Percentiles rank a stretch among this genome's conserved stretches.
Evolutionary conservation across 2,329 filamentous ascomycete species (phyloP).

Genomic region (Aspergillus awamori): DNA sequence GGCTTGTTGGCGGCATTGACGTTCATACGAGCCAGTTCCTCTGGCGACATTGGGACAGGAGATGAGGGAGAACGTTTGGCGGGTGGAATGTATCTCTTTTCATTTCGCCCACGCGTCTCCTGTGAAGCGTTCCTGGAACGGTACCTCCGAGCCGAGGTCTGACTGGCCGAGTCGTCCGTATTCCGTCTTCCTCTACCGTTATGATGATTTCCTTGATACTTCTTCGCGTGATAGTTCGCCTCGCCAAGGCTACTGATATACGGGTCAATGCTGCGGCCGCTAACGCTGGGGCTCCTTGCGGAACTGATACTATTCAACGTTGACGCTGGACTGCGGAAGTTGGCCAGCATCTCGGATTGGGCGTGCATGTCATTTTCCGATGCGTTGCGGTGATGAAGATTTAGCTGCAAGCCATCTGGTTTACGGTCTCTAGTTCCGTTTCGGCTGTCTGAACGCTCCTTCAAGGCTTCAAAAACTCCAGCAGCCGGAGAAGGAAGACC

Average conservation of each 20-base stretch:
- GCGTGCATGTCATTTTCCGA: conserved; percentile 54
- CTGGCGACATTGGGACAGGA: conserved; percentile 90
- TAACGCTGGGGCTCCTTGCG: conserved; percentile 60
- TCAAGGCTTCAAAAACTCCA: conserved; percentile 64
- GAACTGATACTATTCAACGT: conserved; percentile 53
- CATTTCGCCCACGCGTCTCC: conserved; percentile 66
- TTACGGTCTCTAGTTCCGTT: conserved; percentile 73
- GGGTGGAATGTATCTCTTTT: conserved; percentile 69
- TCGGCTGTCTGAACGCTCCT: conserved; percentile 61
- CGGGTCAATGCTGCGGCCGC: conserved; percentile 71
- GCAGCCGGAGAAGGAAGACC: conserved; percentile 70
- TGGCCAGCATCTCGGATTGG: conserved; percentile 56
- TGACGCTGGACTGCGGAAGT: conserved; percentile 39
- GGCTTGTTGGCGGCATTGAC: conserved; percentile 48
- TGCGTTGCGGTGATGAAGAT: conserved; percentile 57
- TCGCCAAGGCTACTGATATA: conserved; percentile 86
- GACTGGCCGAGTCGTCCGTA: conserved; percentile 47
- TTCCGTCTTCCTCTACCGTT: conserved; percentile 57
- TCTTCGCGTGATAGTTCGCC: conserved; percentile 65
- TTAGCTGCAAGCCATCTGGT: conserved; percentile 71
- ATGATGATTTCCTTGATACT: conserved; percentile 49
- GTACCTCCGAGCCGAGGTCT: conserved; percentile 52
- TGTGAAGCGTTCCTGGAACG: conserved; percentile 65
- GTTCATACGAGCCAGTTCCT: conserved; percentile 64
- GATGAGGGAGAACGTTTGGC: conserved; percentile 88